These are phyloP conservation scores for Thermothelomyces thermophilus DNA, from an alignment of 2,329 filamentous ascomycete species.

Conservation along the genomic window DNA sequence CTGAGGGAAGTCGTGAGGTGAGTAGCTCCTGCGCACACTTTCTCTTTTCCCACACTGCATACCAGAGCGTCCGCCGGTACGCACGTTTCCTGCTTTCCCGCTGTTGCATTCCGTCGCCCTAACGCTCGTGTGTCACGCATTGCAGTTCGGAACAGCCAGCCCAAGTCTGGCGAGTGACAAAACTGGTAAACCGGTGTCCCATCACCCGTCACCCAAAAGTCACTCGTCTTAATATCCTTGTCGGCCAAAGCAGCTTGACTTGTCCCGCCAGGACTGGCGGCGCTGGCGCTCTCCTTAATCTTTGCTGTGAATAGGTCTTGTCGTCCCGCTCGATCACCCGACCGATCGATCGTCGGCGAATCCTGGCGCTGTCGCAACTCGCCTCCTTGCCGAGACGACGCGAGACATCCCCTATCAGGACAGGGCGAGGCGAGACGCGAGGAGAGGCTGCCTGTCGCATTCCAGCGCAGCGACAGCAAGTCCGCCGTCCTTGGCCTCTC, in stretches of 20 bases:
- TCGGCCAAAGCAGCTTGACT: constrained; percentile 3
- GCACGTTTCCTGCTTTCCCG: constrained; percentile 4
- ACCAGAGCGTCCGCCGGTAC: background rate
- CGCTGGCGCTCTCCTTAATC: constrained; percentile 8
- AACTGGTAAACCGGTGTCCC: constrained; percentile 1
- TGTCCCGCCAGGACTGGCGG: background rate
- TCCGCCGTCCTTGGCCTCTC: background rate
- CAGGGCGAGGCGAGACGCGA: constrained; percentile 10
- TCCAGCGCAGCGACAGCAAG: constrained; percentile 7
- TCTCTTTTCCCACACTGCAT: background rate
- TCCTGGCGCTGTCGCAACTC: background rate
- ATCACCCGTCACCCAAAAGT: constrained; percentile 2
- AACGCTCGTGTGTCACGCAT: constrained; percentile 8
- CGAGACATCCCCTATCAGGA: constrained; percentile 1
- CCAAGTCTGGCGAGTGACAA: background rate
- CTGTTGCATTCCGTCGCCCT: constrained; percentile 4
- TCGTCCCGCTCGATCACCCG: background rate
- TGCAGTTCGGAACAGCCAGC: constrained; percentile 5
- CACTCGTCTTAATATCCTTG: background rate
- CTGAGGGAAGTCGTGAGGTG: constrained; percentile 1
- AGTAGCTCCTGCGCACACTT: background rate
- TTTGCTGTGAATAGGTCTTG: constrained; percentile 1
- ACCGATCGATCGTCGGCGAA: background rate
- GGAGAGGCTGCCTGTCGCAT: constrained; percentile 8
- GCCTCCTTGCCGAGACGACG: background rate